These are phyloP conservation scores for Sporothrix luriei DNA, from an alignment of 2,329 filamentous ascomycete species.

Conservation along the genomic window DNA sequence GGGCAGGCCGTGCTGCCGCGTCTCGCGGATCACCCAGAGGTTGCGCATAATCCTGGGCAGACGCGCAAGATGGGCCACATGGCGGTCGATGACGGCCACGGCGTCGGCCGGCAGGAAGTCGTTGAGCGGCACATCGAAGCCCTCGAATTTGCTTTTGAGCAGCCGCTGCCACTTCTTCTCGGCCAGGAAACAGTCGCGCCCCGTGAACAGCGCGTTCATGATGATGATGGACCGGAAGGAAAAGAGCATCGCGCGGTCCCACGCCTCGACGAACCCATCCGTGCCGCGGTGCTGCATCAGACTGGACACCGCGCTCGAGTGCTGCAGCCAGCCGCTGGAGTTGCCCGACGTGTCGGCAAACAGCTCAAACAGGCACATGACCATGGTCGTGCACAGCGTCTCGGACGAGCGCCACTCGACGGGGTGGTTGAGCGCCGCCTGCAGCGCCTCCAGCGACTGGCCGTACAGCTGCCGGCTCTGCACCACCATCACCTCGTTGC, in stretches of 20 bases:
- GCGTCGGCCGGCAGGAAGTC: constrained; percentile 6
- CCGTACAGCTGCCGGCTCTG: constrained; percentile 47
- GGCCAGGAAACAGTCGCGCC: constrained; percentile 45
- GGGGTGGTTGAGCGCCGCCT: constrained; percentile 45
- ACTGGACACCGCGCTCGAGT: constrained; percentile 46
- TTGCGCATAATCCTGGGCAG: constrained; percentile 43
- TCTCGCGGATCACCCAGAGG: constrained; percentile 42
- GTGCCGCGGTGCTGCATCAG: constrained; percentile 48
- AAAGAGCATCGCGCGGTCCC: constrained; percentile 46
- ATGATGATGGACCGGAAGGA: constrained; percentile 47
- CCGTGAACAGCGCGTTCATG: constrained; percentile 47
- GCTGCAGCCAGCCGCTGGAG: constrained; percentile 46
- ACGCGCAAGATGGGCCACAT: constrained; percentile 44
- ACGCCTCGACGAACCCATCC: constrained; percentile 42
- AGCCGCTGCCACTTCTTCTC: constrained; percentile 45
- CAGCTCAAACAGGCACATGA: constrained; percentile 49
- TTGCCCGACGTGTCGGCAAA: constrained; percentile 47
- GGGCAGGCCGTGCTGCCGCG: constrained; percentile 39
- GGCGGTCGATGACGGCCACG: constrained; percentile 42
- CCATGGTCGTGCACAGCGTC: constrained; percentile 48
- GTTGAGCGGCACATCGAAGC: neutral
- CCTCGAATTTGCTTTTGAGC: constrained; percentile 36
- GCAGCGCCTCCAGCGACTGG: constrained; percentile 44
- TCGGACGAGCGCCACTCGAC: constrained; percentile 47
- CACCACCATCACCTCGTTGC: constrained; percentile 41